Conservation (phyloP, 139 green algal species). For the Chlorella sp. region DNA sequence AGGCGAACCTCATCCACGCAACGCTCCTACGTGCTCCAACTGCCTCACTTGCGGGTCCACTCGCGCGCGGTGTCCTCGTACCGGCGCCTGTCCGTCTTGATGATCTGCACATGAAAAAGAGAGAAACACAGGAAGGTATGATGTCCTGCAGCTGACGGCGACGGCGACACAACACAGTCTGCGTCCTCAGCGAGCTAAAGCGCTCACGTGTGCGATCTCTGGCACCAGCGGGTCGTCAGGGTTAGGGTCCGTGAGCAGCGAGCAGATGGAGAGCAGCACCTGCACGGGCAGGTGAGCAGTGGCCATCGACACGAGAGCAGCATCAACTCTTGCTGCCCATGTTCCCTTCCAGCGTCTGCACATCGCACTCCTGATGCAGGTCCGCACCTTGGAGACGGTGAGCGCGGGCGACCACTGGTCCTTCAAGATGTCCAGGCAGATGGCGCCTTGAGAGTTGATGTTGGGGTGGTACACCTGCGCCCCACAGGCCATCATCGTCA, state of each 20-base stretch:
- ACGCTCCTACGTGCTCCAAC: no score
- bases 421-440: constrained; percentile 99
- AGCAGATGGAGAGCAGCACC: constrained; percentile 96
- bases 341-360: no score
- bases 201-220: constrained; percentile 98
- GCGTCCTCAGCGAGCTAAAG: no score
- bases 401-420: constrained; percentile 96
- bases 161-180: no score
- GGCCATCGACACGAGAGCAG: no score
- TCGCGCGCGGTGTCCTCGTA: constrained; percentile 94
- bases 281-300: constrained; percentile 28
- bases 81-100: constrained; percentile 83
- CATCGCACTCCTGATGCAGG: no score
- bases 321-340: no score
- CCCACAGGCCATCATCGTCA: no score
- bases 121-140: no score
- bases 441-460: constrained; percentile 93
- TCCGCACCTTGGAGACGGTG: constrained; percentile 92
- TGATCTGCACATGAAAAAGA: constrained; percentile 84
- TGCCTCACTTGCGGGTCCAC: constrained; percentile 82
- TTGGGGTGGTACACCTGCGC: constrained; percentile 95
- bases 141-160: no score
- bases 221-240: constrained; percentile 96
- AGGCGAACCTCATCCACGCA: no score
- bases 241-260: constrained; percentile 97